These are phyloP conservation scores for Penicillium silybi DNA, from an alignment of 495 filamentous ascomycete species.

Conservation along the genomic window DNA sequence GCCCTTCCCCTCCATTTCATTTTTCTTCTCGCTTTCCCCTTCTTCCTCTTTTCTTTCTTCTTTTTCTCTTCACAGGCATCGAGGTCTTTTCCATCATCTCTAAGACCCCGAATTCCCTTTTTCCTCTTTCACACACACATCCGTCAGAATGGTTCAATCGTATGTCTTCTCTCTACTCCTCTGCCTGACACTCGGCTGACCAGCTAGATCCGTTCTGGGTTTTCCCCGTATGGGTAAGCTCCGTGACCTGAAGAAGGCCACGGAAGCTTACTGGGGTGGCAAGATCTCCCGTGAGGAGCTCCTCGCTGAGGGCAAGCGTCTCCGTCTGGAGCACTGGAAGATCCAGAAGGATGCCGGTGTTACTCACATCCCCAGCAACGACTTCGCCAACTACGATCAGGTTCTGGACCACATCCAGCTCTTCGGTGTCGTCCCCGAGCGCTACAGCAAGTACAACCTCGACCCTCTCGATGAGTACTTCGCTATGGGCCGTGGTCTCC, in stretches of 20 bases:
- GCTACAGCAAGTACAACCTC: slow-evolving; percentile 83
- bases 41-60: slow-evolving; percentile 13
- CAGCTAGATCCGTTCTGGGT: slow-evolving; percentile 60
- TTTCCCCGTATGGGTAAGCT: slow-evolving; percentile 96
- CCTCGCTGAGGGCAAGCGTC: slow-evolving; percentile 88
- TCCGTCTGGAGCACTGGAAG: slow-evolving; percentile 96
- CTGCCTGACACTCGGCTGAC: slow-evolving; percentile 12
- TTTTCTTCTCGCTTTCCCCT: slow-evolving; percentile 23
- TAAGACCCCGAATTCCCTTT: slow-evolving; percentile 20
- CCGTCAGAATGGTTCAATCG: slow-evolving; percentile 78
- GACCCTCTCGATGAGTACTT: slow-evolving; percentile 93
- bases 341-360: slow-evolving; percentile 98
- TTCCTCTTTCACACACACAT: slow-evolving; percentile 25
- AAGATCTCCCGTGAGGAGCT: slow-evolving; percentile 88
- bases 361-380: slow-evolving; percentile 96
- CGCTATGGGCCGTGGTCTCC: slow-evolving; percentile 97
- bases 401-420: slow-evolving; percentile 98
- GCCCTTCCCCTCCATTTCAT: slow-evolving; percentile 29
- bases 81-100: slow-evolving; percentile 20
- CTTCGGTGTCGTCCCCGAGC: slow-evolving; percentile 88
- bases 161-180: slow-evolving; percentile 34
- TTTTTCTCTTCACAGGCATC: slow-evolving; percentile 22
- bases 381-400: slow-evolving; percentile 99
- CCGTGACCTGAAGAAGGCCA: slow-evolving; percentile 99
- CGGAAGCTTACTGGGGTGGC: slow-evolving; percentile 92